phyloP scores from a whole-genome alignment of 371 early-diverging fungal genomes.

The Mucor ambiguus region DNA sequence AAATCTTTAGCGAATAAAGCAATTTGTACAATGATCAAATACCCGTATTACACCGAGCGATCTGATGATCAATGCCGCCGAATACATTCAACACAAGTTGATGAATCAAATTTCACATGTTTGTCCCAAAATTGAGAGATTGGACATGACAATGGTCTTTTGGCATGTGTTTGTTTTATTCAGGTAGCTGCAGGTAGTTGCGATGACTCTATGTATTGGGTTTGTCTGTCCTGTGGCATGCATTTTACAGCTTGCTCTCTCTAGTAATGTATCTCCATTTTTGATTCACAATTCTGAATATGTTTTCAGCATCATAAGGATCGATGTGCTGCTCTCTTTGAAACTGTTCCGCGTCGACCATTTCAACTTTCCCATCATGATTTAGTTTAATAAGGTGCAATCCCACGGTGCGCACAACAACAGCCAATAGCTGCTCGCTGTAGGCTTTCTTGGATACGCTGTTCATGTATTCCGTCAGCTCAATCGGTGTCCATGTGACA shows the following conservation, averaged over 20 bases:
- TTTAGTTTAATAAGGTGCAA: conserved; percentile 29
- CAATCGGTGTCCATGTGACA: conserved; percentile 8
- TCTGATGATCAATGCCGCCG: neutral
- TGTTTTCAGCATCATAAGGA: conserved; percentile 16
- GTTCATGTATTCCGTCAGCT: conserved; percentile 12
- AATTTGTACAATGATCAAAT: neutral
- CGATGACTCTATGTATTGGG: no score
- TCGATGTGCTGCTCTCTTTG: neutral
- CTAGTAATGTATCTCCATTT: conserved; percentile 14
- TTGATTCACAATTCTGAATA: conserved; percentile 12
- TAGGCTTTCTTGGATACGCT: conserved; percentile 4
- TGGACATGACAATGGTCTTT: neutral
- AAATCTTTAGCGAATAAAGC: neutral
- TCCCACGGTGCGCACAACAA: conserved; percentile 20
- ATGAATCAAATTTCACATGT: neutral
- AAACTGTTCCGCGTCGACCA: neutral
- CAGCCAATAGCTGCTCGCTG: neutral
- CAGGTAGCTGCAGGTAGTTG: neutral
- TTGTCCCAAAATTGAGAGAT: neutral
- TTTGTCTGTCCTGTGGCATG: no score
- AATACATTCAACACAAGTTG: neutral
- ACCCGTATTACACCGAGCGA: neutral
- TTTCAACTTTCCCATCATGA: conserved; percentile 23
- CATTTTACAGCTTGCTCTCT: conserved; percentile 13
- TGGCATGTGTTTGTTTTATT: neutral